These are phyloP conservation scores for Hemileia vastatrix DNA, from an alignment of 1,284 basidiomycete species.

Conservation along the genomic window DNA sequence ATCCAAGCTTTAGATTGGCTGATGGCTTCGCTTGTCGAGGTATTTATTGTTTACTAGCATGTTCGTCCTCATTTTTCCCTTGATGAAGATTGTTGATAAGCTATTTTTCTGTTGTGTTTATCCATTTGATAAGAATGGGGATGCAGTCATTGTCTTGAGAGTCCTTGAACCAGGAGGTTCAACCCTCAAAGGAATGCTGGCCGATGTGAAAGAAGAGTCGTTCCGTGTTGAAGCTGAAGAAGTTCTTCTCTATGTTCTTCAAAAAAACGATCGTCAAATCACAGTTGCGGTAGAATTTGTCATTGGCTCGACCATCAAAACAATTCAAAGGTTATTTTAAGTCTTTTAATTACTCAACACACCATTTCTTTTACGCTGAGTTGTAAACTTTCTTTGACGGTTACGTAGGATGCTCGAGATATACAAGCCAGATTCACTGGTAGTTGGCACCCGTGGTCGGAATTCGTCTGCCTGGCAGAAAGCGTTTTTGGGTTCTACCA, in stretches of 20 bases:
- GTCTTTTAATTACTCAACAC: background rate
- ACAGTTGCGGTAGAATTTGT: conserved; percentile 23
- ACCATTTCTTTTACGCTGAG: background rate
- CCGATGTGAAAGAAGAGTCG: conserved; percentile 16
- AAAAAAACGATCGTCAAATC: conserved; percentile 21
- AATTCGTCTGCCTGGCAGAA: conserved; percentile 19
- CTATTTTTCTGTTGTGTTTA: background rate
- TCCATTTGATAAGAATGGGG: conserved; percentile 8
- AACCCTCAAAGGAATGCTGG: conserved; percentile 1
- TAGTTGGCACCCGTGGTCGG: conserved; percentile 17
- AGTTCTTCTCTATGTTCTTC: conserved; percentile 13
- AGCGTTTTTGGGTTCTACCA: conserved; percentile 19
- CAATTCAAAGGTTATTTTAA: conserved; percentile 13
- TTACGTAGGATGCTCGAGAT: conserved; percentile 20
- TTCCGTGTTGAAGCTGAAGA: conserved; percentile 17
- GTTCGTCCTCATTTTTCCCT: background rate
- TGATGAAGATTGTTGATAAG: background rate
- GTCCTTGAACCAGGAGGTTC: conserved; percentile 14
- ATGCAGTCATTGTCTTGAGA: conserved; percentile 16
- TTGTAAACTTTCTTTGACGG: background rate
- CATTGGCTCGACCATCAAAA: conserved; percentile 22
- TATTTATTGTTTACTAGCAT: background rate
- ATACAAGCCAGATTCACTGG: conserved; percentile 20
- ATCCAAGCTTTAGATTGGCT: conserved; percentile 21
- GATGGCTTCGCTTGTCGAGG: conserved; percentile 23